Conservation (phyloP, 805 yeast species). For the Candida pseudoglaebosa region DNA sequence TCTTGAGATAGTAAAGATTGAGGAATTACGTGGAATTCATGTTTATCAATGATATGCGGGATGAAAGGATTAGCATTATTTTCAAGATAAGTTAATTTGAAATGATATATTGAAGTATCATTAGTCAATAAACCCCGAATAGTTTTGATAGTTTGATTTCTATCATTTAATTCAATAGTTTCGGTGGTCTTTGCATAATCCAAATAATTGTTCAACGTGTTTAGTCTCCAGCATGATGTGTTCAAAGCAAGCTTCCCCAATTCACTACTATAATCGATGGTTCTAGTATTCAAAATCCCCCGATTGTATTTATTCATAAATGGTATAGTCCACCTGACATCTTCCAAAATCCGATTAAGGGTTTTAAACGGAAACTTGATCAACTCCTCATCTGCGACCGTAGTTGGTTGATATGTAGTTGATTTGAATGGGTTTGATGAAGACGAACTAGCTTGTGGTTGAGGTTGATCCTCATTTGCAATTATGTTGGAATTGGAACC, state of each 20-base stretch:
- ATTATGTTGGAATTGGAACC: too few relatives aligned
- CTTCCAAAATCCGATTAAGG: conserved; percentile 63
- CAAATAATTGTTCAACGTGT: conserved; percentile 34
- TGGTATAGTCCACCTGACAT: conserved; percentile 39
- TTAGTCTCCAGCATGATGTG: conserved; percentile 15
- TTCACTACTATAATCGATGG: conserved; percentile 35
- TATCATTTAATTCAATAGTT: conserved; percentile 13
- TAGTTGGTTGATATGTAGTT: neutral
- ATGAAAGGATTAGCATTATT: conserved; percentile 16
- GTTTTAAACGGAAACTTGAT: conserved; percentile 50
- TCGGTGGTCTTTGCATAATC: conserved; percentile 31
- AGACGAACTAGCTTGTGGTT: neutral
- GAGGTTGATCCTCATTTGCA: too few relatives aligned
- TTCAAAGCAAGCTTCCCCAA: conserved; percentile 13
- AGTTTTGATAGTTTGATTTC: conserved; percentile 16
- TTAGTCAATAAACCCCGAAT: conserved; percentile 28
- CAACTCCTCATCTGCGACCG: conserved; percentile 3
- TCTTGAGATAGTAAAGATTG: conserved; percentile 21
- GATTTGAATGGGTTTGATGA: neutral
- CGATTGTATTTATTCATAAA: conserved; percentile 10
- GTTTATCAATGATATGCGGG: conserved; percentile 21
- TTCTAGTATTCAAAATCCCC: conserved; percentile 25
- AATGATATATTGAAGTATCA: conserved; percentile 21
- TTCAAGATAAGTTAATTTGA: conserved; percentile 26
- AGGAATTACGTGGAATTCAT: conserved; percentile 33